These are phyloP conservation scores for Phytopythium ostracodes DNA, from an alignment of 352 stramenopile species.

Conservation along the genomic window DNA sequence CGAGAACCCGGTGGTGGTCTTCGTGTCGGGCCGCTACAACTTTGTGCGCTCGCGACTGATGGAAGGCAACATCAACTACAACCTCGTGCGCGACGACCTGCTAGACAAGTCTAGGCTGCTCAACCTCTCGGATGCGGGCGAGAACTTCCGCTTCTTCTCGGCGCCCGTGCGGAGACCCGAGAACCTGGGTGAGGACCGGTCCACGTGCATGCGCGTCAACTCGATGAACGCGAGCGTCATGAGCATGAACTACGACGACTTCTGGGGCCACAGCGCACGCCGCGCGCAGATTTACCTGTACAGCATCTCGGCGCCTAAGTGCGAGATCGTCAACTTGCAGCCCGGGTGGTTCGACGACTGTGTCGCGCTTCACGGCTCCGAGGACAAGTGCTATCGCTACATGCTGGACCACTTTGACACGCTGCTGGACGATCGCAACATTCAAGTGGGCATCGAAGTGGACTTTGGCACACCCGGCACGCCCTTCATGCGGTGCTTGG, in stretches of 20 bases:
- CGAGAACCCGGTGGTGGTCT: conserved; percentile 49
- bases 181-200: conserved; percentile 38
- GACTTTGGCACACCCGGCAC: conserved; percentile 44
- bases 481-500: conserved; percentile 47
- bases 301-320: conserved; percentile 40
- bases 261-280: conserved; percentile 33
- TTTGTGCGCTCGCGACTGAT: conserved; percentile 32
- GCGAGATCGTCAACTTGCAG: conserved; percentile 34
- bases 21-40: conserved; percentile 39
- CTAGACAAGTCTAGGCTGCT: conserved; percentile 21
- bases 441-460: conserved; percentile 32
- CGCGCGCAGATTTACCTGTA: conserved; percentile 38
- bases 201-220: conserved; percentile 40
- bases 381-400: conserved; percentile 32
- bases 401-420: conserved; percentile 51
- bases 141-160: conserved; percentile 27
- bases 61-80: conserved; percentile 40
- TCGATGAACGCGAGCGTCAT: conserved; percentile 34
- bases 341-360: conserved; percentile 39
- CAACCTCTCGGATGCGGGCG: conserved; percentile 7
- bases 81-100: conserved; percentile 34
- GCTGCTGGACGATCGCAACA: conserved; percentile 24
- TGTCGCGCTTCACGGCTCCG: conserved; percentile 17
- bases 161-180: conserved; percentile 20
- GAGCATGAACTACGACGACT: conserved; percentile 37